Conservation (phyloP, 208 protist genomes). For the Trypanosoma boissoni region DNA sequence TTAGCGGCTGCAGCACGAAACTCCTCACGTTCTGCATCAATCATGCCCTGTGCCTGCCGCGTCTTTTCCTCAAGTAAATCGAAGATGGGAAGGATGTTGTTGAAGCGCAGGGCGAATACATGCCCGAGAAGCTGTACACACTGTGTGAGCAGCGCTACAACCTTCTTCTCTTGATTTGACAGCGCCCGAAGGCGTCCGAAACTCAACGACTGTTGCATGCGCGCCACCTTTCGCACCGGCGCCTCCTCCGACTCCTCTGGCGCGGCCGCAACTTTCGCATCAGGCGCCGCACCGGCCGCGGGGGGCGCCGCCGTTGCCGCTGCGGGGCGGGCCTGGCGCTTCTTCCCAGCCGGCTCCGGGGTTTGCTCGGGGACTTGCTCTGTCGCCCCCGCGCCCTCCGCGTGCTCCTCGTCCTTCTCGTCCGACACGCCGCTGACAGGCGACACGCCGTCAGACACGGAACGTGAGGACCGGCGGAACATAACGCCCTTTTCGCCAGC, state of each 20-base stretch:
- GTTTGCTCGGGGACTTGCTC: no score
- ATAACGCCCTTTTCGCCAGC: conserved; percentile 47
- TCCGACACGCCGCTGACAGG: no score
- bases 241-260: conserved; percentile 7
- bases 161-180: conserved; percentile 71
- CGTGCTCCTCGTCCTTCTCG: neutral
- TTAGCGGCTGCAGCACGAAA: conserved; percentile 48
- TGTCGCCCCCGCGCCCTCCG: neutral
- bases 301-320: neutral
- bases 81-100: conserved; percentile 73
- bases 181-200: conserved; percentile 57
- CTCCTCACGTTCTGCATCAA: conserved; percentile 48
- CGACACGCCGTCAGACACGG: no score
- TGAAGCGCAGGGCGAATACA: conserved; percentile 75
- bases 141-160: conserved; percentile 50
- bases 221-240: neutral
- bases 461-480: conserved; percentile 50
- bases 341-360: neutral
- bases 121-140: conserved; percentile 70
- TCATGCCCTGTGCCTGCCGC: conserved; percentile 40
- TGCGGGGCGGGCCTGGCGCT: neutral
- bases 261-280: neutral
- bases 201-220: conserved; percentile 17
- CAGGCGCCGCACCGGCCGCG: neutral
- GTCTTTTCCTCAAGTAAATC: conserved; percentile 47